Evolutionary conservation across 1,139 yeast species (phyloP), one percentile per base, ranked within the genome.

Genomic region (Protomyces gravidus): DNA sequence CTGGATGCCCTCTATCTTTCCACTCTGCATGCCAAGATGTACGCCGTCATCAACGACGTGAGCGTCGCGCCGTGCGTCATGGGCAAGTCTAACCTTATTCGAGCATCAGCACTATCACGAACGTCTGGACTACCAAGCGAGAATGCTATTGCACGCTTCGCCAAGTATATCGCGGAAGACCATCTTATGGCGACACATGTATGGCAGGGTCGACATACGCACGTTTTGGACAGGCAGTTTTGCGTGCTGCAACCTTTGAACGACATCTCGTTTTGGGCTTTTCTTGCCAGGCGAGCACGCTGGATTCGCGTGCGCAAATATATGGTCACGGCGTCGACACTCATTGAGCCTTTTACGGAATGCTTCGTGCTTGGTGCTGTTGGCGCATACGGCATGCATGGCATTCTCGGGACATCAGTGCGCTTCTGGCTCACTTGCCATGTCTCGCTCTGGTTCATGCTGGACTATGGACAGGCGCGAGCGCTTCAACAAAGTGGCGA

Each of bases 241-340:
- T 79, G 82, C 46, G 96, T 85, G 2, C 74, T 87, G 7, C 96
- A 89, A 69, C 96, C 96, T 0, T 73, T 87, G 45, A 78, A 78
- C 55, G 83, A 81, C 2, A 77, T 78, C 55, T 73, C 69, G 1
- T 55, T 73, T n/a, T 55, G 61, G 2, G 89, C 85, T 64, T 89
- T 85, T 70, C 75, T 83, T 61, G 72, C 77, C 53, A 75, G 96
- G 61, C 75, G 96, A 56, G 82, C 85, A 30, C 75, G 97, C 58
- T 89, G 97, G 97, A 73, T 89, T 17, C 76, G 96, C 51, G 95
- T 89, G n/a, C 76, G 97, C 28, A 85, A 86, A 68, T 88, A 86
- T 70, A 88, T 89, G 95, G 96, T 89, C 1, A 73, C 84, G 32
- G 83, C 83, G 36, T 96, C 96, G 1, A 89, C 97, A 0, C 71